Base-by-base conservation (phyloP, 192 early-diverging fungal genomes). In the Backusella macrospora region DNA sequence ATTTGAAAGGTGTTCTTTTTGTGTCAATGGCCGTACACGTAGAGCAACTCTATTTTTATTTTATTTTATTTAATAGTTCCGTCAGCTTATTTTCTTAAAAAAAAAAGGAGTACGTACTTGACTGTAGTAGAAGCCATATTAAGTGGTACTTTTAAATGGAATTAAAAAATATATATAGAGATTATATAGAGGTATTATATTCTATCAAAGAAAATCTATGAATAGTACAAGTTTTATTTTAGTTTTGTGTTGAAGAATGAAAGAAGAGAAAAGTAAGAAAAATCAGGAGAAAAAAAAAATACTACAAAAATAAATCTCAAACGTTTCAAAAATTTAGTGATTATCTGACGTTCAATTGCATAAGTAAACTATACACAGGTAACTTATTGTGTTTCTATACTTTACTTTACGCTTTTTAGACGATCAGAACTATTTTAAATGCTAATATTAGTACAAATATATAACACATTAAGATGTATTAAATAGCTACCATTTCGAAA, bases 21-120 rank as follows among this genome's bases (percentile, higher is more conserved):
- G 81, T 45, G 82, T 90, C 37, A 94, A 83, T 18, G 94, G 94
- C 15, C 94, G 86, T 38, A 95, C 86, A 40, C 94, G 86, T 52
- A 96, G 78, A 13, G 92, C 93, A 26, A 96, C 94, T 67, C 88
- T 86, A 71, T 70, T 59, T 59, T 9, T 43, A 43, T 43, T 18
- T 49, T 18, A 9, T 6, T 23, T 3, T 18, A 26, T 21, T 26
- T 26, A 0, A 18, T 49, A 49, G n/a, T 49, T 59, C 52, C 13
- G 86, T 75, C 15, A 83, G 78, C 80, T 87, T 92, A 44, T 90
- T 85, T 71, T 87, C 75, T 75, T 92, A 88, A 74, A 89, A 93
- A 45, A 88, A 88, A 73, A 90, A 88, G 6, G 84, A 78, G 76
- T n/a, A 85, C 87, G 26, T 90, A 78, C 9, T 86, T 73, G 9